Conservation (phyloP, 1,284 basidiomycete species). For the Phlebopus sp. region DNA sequence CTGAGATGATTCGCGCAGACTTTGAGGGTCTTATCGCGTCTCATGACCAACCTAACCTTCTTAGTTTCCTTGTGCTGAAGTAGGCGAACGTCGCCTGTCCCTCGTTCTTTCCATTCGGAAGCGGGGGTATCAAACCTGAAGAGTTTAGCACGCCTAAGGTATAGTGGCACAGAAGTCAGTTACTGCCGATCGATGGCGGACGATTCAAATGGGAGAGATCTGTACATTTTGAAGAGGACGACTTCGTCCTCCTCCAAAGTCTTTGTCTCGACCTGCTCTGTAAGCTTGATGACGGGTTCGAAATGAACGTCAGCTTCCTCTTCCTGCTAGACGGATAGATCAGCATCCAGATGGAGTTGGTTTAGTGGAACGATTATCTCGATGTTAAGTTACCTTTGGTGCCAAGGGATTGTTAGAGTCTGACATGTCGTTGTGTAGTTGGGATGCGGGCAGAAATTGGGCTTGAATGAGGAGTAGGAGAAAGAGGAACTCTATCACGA, state of each 20-base stretch:
- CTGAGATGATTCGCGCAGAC: constrained; percentile 98
- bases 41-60: constrained; percentile 97
- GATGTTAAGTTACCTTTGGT: constrained; percentile 54
- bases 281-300: constrained; percentile 96
- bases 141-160: constrained; percentile 90
- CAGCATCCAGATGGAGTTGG: constrained; percentile 14
- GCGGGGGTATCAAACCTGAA: constrained; percentile 88
- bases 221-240: constrained; percentile 92
- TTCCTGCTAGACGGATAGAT: constrained; percentile 48
- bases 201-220: constrained; percentile 3
- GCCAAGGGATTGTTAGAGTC: constrained; percentile 64
- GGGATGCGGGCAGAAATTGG: constrained; percentile 15
- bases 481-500: constrained; percentile 32
- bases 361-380: constrained; percentile 29
- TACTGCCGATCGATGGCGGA: constrained; percentile 17
- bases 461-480: constrained; percentile 32
- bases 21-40: constrained; percentile 99
- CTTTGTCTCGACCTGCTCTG: constrained; percentile 94
- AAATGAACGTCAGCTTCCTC: constrained; percentile 91
- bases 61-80: constrained; percentile 85
- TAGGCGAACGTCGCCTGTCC: constrained; percentile 89
- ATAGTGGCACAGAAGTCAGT: constrained; percentile 6
- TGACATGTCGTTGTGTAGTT: constrained; percentile 48
- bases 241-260: constrained; percentile 96
- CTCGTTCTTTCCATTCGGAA: constrained; percentile 96